Conservation (phyloP, 352 stramenopile genomes). For the Globisporangium paddicum region DNA sequence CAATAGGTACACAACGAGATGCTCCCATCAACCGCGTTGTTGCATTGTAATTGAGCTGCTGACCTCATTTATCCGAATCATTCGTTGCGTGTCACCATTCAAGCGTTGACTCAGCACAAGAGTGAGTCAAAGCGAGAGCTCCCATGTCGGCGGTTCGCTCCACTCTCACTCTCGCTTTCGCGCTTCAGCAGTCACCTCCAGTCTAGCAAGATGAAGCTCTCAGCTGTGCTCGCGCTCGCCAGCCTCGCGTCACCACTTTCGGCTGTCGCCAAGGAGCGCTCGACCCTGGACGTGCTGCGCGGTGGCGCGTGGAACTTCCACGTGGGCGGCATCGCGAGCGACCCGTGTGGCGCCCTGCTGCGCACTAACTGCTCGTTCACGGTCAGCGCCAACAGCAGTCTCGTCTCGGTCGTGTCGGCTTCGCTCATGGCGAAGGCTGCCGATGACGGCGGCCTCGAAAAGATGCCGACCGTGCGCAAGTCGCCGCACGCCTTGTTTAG, state of each 20-base stretch:
- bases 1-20: too few relatives aligned
- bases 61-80: too few relatives aligned
- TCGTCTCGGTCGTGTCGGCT: too few relatives aligned
- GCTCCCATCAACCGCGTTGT: too few relatives aligned
- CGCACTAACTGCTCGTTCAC: slow-evolving; percentile 12
- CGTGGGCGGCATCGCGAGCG: background rate
- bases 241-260: background rate
- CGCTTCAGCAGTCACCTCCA: background rate
- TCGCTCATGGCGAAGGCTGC: too few relatives aligned
- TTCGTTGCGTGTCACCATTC: too few relatives aligned
- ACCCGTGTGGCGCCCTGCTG: slow-evolving; percentile 6
- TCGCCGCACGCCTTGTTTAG: slow-evolving; percentile 1
- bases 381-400: background rate
- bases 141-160: background rate
- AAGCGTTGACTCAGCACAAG: too few relatives aligned
- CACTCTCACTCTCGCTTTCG: background rate
- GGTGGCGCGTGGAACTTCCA: slow-evolving; percentile 10
- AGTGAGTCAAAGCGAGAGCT: too few relatives aligned
- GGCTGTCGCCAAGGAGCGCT: background rate
- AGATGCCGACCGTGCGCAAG: slow-evolving; percentile 9
- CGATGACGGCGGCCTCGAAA: background rate
- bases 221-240: background rate
- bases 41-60: too few relatives aligned
- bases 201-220: background rate
- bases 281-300: slow-evolving; percentile 5